Evolutionary conservation across 805 yeast genomes (phyloP).

Genomic region (Teunomyces lycoperdinae): DNA sequence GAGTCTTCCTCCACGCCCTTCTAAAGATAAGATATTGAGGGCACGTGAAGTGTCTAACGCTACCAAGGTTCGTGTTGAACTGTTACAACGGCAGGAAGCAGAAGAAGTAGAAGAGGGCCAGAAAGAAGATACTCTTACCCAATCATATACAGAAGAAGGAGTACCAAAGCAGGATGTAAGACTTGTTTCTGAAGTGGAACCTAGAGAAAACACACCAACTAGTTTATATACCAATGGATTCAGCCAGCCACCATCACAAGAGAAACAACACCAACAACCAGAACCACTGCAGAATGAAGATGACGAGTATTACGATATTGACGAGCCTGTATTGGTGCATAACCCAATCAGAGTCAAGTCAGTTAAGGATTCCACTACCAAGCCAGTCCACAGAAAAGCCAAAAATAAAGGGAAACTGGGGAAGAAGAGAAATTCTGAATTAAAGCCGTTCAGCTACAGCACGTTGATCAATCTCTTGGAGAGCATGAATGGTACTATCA

Average conservation of each 20-base stretch:
- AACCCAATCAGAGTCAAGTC: conserved; percentile 33
- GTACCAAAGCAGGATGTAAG: neutral
- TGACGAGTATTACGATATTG: conserved; percentile 38
- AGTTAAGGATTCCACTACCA: conserved; percentile 27
- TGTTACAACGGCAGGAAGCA: neutral
- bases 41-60: neutral
- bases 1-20: conserved; percentile 4
- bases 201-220: neutral
- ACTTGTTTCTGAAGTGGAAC: neutral
- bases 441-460: conserved; percentile 39
- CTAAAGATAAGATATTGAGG: conserved; percentile 1
- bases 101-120: neutral
- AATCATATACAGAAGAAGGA: no score
- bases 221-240: neutral
- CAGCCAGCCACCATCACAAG: neutral
- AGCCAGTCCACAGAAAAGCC: conserved; percentile 14
- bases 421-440: conserved; percentile 9
- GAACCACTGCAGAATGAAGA: neutral
- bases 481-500: conserved; percentile 59
- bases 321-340: conserved; percentile 31
- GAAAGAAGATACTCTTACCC: neutral
- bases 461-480: conserved; percentile 52
- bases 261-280: neutral
- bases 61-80: neutral
- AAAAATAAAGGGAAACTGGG: conserved; percentile 16